phyloP scores from a whole-genome alignment of 2,329 filamentous ascomycete genomes.

The Dactylellina cionopaga region DNA sequence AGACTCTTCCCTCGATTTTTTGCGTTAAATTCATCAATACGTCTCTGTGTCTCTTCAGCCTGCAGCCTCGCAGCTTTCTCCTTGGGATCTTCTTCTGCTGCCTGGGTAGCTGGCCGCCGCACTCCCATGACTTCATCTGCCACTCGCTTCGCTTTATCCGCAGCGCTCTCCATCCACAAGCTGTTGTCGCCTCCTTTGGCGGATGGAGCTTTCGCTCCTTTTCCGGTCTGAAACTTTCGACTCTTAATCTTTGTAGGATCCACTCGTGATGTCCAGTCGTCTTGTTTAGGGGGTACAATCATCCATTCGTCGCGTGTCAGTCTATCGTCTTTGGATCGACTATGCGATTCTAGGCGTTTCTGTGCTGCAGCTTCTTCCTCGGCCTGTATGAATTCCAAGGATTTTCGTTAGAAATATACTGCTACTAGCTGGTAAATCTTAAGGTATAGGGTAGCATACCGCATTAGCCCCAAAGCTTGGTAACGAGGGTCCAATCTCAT shows the following conservation, averaged over 20 bases:
- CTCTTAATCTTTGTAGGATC: constrained; percentile 86
- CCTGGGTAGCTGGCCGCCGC: constrained; percentile 58
- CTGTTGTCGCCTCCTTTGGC: constrained; percentile 65
- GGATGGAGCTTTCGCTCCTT: constrained; percentile 65
- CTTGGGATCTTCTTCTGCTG: constrained; percentile 48
- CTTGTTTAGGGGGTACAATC: constrained; percentile 73
- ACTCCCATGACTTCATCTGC: constrained; percentile 85
- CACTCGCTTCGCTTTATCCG: constrained; percentile 82
- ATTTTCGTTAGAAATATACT: constrained; percentile 29
- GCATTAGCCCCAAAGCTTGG: constrained; percentile 23
- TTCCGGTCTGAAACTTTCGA: constrained; percentile 82
- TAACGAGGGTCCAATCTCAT: constrained; percentile 62
- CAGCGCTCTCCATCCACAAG: constrained; percentile 91
- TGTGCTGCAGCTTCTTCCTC: constrained; percentile 55
- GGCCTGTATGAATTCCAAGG: constrained; percentile 49
- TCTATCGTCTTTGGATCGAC: constrained; percentile 60
- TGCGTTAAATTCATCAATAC: constrained; percentile 69
- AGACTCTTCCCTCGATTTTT: constrained; percentile 69
- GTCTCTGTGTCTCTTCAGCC: constrained; percentile 63
- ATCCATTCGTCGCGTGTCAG: constrained; percentile 85
- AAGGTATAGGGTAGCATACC: constrained; percentile 15
- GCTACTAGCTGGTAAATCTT: constrained; percentile 2
- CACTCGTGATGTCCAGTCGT: constrained; percentile 69
- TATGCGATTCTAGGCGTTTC: constrained; percentile 58
- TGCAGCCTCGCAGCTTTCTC: constrained; percentile 56